Evolutionary conservation across 805 yeast species (phyloP).

Genomic region (Lachancea lanzarotensis): DNA sequence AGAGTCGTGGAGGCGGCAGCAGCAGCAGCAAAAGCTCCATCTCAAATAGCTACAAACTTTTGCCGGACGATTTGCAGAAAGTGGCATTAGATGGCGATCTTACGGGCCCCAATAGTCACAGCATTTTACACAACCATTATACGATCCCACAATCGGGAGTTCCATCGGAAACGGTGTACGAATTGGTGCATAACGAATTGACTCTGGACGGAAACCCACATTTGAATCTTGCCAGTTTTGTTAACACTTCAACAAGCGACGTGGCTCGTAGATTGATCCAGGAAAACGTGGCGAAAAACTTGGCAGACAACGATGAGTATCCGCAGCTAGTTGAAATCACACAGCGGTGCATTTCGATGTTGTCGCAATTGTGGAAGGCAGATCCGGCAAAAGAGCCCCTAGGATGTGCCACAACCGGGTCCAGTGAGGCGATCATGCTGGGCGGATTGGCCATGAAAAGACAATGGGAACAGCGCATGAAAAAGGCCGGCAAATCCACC

Average conservation of each 20-base stretch:
- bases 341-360: conserved; percentile 72
- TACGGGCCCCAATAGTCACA: neutral
- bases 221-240: conserved; percentile 83
- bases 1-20: neutral
- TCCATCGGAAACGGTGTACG: conserved; percentile 46
- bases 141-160: conserved; percentile 54
- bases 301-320: conserved; percentile 91
- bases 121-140: conserved; percentile 38
- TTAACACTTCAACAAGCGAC: conserved; percentile 64
- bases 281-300: conserved; percentile 76
- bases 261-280: conserved; percentile 46
- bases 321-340: conserved; percentile 79
- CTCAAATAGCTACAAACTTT: conserved; percentile 7
- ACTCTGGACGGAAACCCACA: conserved; percentile 78
- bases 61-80: conserved; percentile 6
- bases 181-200: conserved; percentile 64
- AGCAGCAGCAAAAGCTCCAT: neutral
- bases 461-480: conserved; percentile 69
- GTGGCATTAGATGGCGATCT: conserved; percentile 5
- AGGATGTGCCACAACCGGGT: conserved; percentile 92
- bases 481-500: conserved; percentile 50
- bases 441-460: conserved; percentile 93
- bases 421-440: conserved; percentile 88
- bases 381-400: conserved; percentile 44
- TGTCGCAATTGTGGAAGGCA: conserved; percentile 78